Percentiles rank a stretch among this genome's conserved stretches.
These are phyloP conservation scores for Saccharomyces hybrid DNA, from an alignment of 1,139 yeast genomes.

Conservation along the genomic window DNA sequence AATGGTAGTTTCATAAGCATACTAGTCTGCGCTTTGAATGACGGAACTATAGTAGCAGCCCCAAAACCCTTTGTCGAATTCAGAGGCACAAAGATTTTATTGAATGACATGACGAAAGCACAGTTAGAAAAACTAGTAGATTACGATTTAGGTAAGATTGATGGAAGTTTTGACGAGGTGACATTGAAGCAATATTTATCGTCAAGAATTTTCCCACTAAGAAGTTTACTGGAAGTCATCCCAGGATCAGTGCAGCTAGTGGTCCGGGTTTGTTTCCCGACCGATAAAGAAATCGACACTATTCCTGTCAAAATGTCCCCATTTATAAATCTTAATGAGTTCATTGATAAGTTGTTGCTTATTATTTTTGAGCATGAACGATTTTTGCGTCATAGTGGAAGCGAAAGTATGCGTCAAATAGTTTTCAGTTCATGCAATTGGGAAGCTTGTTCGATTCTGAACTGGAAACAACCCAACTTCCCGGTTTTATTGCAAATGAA, in stretches of 20 bases:
- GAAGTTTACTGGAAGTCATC: constrained; percentile 46
- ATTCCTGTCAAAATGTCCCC: constrained; percentile 46
- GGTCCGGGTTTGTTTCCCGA: constrained; percentile 76
- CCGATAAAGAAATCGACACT: constrained; percentile 51
- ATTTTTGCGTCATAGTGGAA: constrained; percentile 35
- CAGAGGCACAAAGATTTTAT: constrained; percentile 43
- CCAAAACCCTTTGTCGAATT: constrained; percentile 61
- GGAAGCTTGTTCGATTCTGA: constrained; percentile 79
- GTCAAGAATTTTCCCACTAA: constrained; percentile 49
- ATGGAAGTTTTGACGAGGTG: constrained; percentile 26
- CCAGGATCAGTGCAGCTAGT: constrained; percentile 61
- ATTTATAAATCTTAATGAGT: constrained; percentile 50
- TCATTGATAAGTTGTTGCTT: constrained; percentile 66
- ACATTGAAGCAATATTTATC: constrained; percentile 30
- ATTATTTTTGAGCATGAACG: constrained; percentile 76
- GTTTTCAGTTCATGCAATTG: constrained; percentile 84
- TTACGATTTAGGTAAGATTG: constrained; percentile 26
- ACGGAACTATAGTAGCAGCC: constrained; percentile 80
- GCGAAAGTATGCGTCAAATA: constrained; percentile 44
- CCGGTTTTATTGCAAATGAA: constrained; percentile 85
- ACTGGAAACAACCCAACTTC: constrained; percentile 98
- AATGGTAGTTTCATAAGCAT: constrained; percentile 72
- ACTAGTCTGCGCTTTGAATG: constrained; percentile 65
- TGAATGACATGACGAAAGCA: constrained; percentile 37
- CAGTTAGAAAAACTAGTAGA: constrained; percentile 32